Conservation (phyloP, 139 green algal species). For the Raphidocelis subcapitata region DNA sequence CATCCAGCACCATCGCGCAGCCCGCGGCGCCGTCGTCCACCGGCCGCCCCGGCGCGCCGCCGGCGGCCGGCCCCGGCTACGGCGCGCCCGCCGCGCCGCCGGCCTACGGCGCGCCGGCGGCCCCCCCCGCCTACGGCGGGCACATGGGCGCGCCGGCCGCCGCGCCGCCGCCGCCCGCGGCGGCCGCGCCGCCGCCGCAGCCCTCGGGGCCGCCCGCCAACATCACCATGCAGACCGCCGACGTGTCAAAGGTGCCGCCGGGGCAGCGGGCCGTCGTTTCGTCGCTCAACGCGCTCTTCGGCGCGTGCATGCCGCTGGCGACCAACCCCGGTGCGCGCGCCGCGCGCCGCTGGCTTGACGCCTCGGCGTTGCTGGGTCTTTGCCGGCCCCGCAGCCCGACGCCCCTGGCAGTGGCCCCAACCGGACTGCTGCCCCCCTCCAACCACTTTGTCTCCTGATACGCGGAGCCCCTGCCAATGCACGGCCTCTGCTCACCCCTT, state of each 20-base stretch:
- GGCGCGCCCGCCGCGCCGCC: neutral
- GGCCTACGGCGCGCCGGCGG: too few species aligned
- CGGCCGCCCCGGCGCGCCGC: too few species aligned
- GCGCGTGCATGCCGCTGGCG: conserved; percentile 48
- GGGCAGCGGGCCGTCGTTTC: conserved; percentile 66
- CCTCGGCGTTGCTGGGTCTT: neutral
- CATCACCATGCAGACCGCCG: conserved; percentile 65
- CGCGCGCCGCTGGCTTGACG: neutral
- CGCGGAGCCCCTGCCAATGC: too few species aligned
- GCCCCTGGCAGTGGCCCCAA: too few species aligned
- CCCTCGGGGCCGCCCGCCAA: conserved; percentile 73
- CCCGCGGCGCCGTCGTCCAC: too few species aligned
- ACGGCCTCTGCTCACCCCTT: too few species aligned
- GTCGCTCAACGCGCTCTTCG: conserved; percentile 72
- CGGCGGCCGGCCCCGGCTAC: conserved; percentile 13
- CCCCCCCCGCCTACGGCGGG: too few species aligned
- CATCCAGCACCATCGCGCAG: conserved; percentile 20
- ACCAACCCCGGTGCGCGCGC: conserved; percentile 49
- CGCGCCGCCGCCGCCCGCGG: neutral
- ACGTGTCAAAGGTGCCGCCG: conserved; percentile 59
- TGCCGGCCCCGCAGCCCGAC: neutral
- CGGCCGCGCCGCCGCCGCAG: conserved; percentile 33
- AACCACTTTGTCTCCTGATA: too few species aligned
- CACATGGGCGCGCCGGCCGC: neutral
- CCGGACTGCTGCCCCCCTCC: too few species aligned